Conservation (phyloP, 768 basidiomycete species). For the Agrocybe pediades region DNA sequence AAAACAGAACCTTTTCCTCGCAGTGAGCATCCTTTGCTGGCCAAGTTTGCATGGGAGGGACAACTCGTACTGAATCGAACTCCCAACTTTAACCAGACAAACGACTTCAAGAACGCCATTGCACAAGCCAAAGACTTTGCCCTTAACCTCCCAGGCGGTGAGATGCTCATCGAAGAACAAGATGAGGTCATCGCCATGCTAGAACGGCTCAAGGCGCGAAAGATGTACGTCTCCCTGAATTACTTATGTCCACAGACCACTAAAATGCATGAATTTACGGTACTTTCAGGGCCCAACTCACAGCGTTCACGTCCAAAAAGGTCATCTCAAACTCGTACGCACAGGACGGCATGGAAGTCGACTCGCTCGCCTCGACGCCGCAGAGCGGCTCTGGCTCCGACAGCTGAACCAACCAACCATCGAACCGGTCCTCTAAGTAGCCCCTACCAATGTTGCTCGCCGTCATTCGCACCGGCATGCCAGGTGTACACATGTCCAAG, state of each 20-base stretch:
- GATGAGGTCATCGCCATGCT: constrained; percentile 73
- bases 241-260: not conserved
- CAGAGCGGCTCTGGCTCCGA: constrained; percentile 21
- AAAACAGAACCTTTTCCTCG: constrained; percentile 67
- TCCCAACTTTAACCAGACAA: constrained; percentile 49
- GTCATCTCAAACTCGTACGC: constrained; percentile 27
- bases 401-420: constrained; percentile 10
- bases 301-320: constrained; percentile 48
- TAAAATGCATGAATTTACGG: not conserved
- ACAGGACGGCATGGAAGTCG: constrained; percentile 61
- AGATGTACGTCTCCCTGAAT: constrained; percentile 43
- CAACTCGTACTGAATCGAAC: not conserved
- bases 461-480: too few relatives aligned
- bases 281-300: constrained; percentile 52
- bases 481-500: too few relatives aligned
- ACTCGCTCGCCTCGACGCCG: constrained; percentile 78
- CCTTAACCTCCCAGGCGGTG: constrained; percentile 66
- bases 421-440: too few relatives aligned
- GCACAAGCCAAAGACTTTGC: constrained; percentile 63
- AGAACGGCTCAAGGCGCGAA: constrained; percentile 60
- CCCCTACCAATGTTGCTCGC: too few relatives aligned
- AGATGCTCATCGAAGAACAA: constrained; percentile 68
- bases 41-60: not conserved
- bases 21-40: constrained; percentile 41
- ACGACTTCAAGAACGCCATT: constrained; percentile 65